These are phyloP conservation scores for Endoconidiophora polonica DNA, from an alignment of 2,329 filamentous ascomycete species.

Conservation along the genomic window DNA sequence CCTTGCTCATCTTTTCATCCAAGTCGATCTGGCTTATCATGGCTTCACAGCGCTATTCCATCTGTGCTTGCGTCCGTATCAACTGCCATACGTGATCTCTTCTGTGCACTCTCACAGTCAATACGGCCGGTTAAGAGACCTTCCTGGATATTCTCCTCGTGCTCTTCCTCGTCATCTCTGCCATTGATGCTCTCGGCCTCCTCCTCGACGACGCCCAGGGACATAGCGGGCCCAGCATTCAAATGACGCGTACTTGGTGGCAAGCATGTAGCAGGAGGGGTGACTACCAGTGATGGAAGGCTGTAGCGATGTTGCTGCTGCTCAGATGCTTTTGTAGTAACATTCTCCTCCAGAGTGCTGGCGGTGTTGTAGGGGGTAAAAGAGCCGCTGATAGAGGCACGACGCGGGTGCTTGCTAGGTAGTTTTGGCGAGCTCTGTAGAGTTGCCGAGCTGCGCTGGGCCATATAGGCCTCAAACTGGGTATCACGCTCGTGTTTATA, in stretches of 20 bases:
- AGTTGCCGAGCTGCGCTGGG: conserved; percentile 8
- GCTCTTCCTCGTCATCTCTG: not conserved
- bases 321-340: not conserved
- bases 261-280: not conserved
- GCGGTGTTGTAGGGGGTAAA: not conserved
- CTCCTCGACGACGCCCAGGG: conserved; percentile 10
- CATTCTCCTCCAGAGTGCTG: not conserved
- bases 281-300: not conserved
- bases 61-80: too few relatives aligned
- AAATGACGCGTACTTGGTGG: not conserved
- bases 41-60: not conserved
- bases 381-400: not conserved
- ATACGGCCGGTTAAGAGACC: too few relatives aligned
- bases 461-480: conserved; percentile 30
- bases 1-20: too few relatives aligned
- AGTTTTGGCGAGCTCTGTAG: not conserved
- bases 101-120: too few relatives aligned
- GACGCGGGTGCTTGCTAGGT: not conserved
- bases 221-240: not conserved
- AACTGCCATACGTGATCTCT: too few relatives aligned
- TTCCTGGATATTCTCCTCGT: not conserved
- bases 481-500: conserved; percentile 32
- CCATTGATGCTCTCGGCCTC: conserved; percentile 3
- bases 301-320: not conserved
- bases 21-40: conserved; percentile 4